Evolutionary conservation across 2,329 filamentous ascomycete species (phyloP).

Genomic region (Fonsecaea multimorphosa): DNA sequence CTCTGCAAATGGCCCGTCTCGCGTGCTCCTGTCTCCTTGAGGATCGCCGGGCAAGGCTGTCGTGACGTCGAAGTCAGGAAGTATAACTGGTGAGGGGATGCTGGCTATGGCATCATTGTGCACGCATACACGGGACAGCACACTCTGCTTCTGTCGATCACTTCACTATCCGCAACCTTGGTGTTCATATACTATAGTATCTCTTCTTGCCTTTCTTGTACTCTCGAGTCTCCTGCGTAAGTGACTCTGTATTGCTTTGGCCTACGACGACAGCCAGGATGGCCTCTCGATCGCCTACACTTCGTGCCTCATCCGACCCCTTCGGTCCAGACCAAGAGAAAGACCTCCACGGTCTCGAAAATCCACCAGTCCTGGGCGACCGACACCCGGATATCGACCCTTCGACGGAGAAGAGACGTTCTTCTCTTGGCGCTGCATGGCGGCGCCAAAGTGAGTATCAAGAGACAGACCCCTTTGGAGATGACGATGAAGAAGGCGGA

Average conservation of each 20-base stretch:
- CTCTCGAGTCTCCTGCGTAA: background rate
- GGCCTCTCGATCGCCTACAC: conserved; percentile 27
- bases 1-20: background rate
- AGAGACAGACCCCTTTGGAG: conserved; percentile 33
- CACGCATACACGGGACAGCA: background rate
- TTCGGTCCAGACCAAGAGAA: conserved; percentile 28
- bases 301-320: conserved; percentile 25
- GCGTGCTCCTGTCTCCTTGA: background rate
- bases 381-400: conserved; percentile 7
- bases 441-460: conserved; percentile 22
- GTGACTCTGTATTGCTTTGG: background rate
- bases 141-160: background rate
- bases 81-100: background rate
- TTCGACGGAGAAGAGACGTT: conserved; percentile 18
- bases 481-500: conserved; percentile 29
- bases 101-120: background rate
- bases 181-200: background rate
- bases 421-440: conserved; percentile 17
- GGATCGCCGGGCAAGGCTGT: background rate
- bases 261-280: conserved; percentile 3
- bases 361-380: background rate
- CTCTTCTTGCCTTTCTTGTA: background rate
- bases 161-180: background rate
- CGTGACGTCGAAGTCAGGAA: background rate
- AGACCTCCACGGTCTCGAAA: conserved; percentile 5